Percentiles rank a stretch among this genome's conserved stretches.
Conservation (phyloP, 1,284 basidiomycete species). For the Trametes hirsuta region DNA sequence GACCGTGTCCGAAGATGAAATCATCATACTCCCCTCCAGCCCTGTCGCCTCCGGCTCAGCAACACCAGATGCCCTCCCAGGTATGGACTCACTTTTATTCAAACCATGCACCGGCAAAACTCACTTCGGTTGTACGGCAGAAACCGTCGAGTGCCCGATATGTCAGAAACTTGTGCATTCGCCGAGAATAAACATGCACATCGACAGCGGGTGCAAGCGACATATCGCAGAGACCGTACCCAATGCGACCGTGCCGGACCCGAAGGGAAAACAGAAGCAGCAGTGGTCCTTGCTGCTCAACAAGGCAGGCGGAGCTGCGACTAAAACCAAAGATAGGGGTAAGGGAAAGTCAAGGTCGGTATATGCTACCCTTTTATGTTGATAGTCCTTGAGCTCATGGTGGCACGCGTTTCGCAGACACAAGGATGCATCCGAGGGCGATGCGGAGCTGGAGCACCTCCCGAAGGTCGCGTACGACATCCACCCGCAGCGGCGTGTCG, state of each 20-base stretch:
- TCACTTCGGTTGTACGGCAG: background rate
- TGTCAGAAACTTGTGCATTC: constrained; percentile 51
- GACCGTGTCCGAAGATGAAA: constrained; percentile 22
- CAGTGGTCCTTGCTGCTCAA: constrained; percentile 59
- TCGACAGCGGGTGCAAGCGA: constrained; percentile 56
- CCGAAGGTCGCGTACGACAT: constrained; percentile 69
- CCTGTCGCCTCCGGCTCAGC: constrained; percentile 16
- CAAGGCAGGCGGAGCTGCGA: constrained; percentile 14
- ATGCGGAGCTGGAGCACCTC: constrained; percentile 46
- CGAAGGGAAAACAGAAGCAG: constrained; percentile 36
- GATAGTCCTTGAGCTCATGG: too few species aligned
- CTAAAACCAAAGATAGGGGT: constrained; percentile 37
- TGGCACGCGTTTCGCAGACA: background rate
- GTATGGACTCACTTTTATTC: background rate
- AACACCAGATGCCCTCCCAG: constrained; percentile 22
- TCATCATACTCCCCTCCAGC: constrained; percentile 17
- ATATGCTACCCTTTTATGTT: background rate
- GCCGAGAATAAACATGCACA: constrained; percentile 57
- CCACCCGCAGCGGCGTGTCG: constrained; percentile 63
- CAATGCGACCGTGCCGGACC: background rate
- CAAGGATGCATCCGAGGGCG: constrained; percentile 31
- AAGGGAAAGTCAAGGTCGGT: constrained; percentile 39
- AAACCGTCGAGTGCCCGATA: constrained; percentile 56
- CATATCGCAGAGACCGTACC: constrained; percentile 18
- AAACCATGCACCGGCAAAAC: background rate